Evolutionary conservation across 2,329 filamentous ascomycete species (phyloP), one percentile per base, ranked within the genome.

Genomic region (Neonectria neomacrospora): DNA sequence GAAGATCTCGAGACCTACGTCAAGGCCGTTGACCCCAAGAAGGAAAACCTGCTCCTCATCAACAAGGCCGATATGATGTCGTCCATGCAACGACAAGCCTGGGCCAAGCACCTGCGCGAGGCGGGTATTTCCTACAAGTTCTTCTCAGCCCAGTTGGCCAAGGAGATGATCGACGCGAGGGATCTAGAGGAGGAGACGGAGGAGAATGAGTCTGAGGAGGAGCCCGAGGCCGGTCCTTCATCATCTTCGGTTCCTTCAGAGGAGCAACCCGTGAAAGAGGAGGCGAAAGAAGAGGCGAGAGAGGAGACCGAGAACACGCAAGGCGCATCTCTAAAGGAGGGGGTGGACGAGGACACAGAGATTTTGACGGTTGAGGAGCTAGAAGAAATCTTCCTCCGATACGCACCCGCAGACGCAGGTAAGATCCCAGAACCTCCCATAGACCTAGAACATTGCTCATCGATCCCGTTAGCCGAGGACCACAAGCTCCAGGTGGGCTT

Each of bases 1-100:
- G 95, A 96, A 71, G 96, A 99, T 82, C 80, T 99, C 65, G 96
- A 98, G 76, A 85, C 83, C 69, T 99, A 99, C 71, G 96, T 99
- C 73, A 96, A 97, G 80, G 93, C 96, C 71, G 91, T 98, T 26
- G 91, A 97, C 73, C 80, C 89, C 2, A 90, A 88, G 76, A 98
- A 99, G 83, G 87, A 94, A 76, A 99, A 98, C 77, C 76, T 99
- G 74, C 79, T 99, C 59, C 83, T 99, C 58, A 95, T 99, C 75
- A 99, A 99, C 85, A 99, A 99, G 84, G 94, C 96, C 48, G 96
- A 99, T 80, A 97, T 99, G 96, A 94, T 99, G 92, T 97, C 94
- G 1, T 79, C 89, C 51, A 88, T 88, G 73, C 96, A 99, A 81
- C 85, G 96, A 68, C 86, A 86, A 68, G 83, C 85, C 0, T 99